Base-by-base conservation (phyloP, 179 eudicot species). In the Monotropa hypopitys region DNA sequence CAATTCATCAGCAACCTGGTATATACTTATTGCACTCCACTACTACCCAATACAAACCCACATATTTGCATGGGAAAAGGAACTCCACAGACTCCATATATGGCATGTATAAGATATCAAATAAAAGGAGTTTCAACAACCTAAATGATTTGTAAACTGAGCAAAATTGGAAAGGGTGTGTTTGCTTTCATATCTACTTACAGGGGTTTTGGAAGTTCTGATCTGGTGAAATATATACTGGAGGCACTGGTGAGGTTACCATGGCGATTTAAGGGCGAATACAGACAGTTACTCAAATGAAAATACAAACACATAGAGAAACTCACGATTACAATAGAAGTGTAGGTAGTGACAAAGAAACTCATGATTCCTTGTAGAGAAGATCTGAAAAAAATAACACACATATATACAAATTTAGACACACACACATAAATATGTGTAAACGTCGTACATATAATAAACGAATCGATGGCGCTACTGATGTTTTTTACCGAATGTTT, bases 151-250 rank as follows among this genome's bases (percentile, higher is more conserved):
- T 33, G 5, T n/a, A 70, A n/a, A 53, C 20, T 7, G 11, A 45
- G 53, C 38, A 21, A 8, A 53, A 77, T 12, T 21, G 21, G 16
- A 40, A 65, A 15, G 42, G 15, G n/a, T 2, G 50, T 4, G 40
- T 49, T 63, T 21, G 4, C n/a, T 72, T 43, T 3, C 21, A 33
- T 21, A 1, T 15, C 40, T 63, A 16, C 85, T 81, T 82, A 92
- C 94, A 23, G 91, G 91, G 75, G 85, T 73, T 85, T 89, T 91
- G 66, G 91, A 88, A 80, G 90, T 83, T 80, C 84, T 85, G 79
- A 93, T 87, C 28, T 84, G 89, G 49, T 85, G 89, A 67, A 91
- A 85, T 51, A 88, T 50, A n/a, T 89, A 35, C 68, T 79, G 42
- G 92, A 78, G 50, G 91, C 88, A 3, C 82, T 87, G 35, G 49